A percentile compares a stretch with the other conserved stretches of the same genome.
phyloP scores from a whole-genome alignment of 1,284 basidiomycete genomes.

The Marasmius fiardii region DNA sequence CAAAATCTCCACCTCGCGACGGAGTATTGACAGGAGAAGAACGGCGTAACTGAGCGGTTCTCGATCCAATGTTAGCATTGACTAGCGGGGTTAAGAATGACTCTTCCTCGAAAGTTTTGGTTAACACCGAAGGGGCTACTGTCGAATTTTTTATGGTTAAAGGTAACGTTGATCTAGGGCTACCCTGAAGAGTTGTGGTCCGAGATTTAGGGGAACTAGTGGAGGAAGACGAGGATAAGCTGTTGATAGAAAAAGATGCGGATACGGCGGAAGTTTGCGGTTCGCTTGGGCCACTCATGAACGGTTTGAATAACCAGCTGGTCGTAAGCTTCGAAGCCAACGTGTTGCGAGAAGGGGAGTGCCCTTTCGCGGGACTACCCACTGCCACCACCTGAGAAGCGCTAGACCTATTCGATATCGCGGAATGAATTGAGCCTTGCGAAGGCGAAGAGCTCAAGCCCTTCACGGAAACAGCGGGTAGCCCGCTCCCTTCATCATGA shows the following conservation, averaged over 20 bases:
- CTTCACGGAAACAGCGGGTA: slow-evolving; percentile 30
- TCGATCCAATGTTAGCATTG: slow-evolving; percentile 19
- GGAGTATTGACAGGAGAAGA: slow-evolving; percentile 62
- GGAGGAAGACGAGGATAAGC: slow-evolving; percentile 24
- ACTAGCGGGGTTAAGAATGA: slow-evolving; percentile 28
- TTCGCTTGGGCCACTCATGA: slow-evolving; percentile 58
- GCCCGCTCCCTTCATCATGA: slow-evolving; percentile 34
- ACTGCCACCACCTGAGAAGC: slow-evolving; percentile 31
- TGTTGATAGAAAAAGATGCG: slow-evolving; percentile 35
- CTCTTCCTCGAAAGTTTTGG: slow-evolving; percentile 58
- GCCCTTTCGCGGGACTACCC: slow-evolving; percentile 16
- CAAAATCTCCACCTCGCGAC: slow-evolving; percentile 57
- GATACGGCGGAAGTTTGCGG: slow-evolving; percentile 55
- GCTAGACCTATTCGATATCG: slow-evolving; percentile 23
- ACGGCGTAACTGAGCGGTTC: slow-evolving; percentile 41
- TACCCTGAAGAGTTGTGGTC: slow-evolving; percentile 25
- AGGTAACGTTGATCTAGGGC: slow-evolving; percentile 39
- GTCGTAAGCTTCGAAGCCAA: slow-evolving; percentile 62
- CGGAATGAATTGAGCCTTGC: slow-evolving; percentile 48
- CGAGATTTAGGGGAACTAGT: slow-evolving; percentile 25
- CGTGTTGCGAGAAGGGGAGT: slow-evolving; percentile 30
- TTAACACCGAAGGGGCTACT: slow-evolving; percentile 34
- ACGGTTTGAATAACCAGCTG: slow-evolving; percentile 74
- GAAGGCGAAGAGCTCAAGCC: slow-evolving; percentile 65
- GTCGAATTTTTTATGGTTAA: slow-evolving; percentile 52